Evolutionary conservation across 257 asterid genomes (phyloP).

Genomic region (Thymus mandschuricus): DNA sequence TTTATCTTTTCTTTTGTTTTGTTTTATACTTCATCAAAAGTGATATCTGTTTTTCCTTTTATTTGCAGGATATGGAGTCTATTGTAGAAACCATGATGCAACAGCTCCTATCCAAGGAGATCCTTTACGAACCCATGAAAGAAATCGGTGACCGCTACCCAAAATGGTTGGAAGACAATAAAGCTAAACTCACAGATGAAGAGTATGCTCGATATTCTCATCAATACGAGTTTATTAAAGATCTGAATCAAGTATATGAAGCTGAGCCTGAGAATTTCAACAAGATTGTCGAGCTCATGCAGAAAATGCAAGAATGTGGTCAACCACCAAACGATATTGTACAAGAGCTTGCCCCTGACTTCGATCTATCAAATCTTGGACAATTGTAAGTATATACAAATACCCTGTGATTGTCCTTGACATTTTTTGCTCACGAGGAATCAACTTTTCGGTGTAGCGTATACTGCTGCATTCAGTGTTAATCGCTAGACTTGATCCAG

Average conservation of each 20-base stretch:
- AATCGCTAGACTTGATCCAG: slow-evolving; percentile 7
- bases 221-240: slow-evolving; percentile 71
- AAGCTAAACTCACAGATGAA: slow-evolving; percentile 59
- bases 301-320: slow-evolving; percentile 99
- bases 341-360: slow-evolving; percentile 89
- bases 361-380: slow-evolving; percentile 76
- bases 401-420: not conserved
- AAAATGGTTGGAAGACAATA: slow-evolving; percentile 81
- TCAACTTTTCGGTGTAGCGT: not conserved
- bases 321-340: slow-evolving; percentile 96
- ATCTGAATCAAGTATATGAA: slow-evolving; percentile 71
- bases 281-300: slow-evolving; percentile 97
- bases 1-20: not conserved
- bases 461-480: not conserved
- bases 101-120: slow-evolving; percentile 91
- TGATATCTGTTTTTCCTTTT: not conserved
- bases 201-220: slow-evolving; percentile 63
- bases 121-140: slow-evolving; percentile 94
- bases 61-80: slow-evolving; percentile 84
- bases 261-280: slow-evolving; percentile 82
- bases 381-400: slow-evolving; percentile 65
- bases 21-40: slow-evolving; percentile 5
- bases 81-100: slow-evolving; percentile 98
- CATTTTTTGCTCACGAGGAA: not conserved
- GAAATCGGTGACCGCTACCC: slow-evolving; percentile 97